These are phyloP conservation scores for Suillus luteus DNA, from an alignment of 768 basidiomycete species.

Conservation along the genomic window DNA sequence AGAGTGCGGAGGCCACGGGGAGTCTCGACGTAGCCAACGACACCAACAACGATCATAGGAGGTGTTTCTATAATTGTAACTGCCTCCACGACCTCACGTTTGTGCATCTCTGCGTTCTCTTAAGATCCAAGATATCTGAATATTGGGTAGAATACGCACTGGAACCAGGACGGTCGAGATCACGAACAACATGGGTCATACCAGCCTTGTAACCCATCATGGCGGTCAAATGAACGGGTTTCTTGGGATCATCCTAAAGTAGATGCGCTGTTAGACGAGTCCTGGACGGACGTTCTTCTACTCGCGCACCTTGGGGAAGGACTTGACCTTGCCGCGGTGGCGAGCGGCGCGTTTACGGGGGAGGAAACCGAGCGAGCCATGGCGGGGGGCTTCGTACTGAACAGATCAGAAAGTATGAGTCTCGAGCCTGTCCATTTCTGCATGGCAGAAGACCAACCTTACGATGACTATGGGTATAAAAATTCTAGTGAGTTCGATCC, in stretches of 20 bases:
- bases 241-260: slow-evolving; percentile 95
- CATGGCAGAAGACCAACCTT: slow-evolving; percentile 56
- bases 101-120: slow-evolving; percentile 89
- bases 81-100: slow-evolving; percentile 98
- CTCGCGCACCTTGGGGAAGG: slow-evolving; percentile 89
- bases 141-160: slow-evolving; percentile 61
- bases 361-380: slow-evolving; percentile 96
- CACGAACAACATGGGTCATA: slow-evolving; percentile 99
- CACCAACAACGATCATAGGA: slow-evolving; percentile 94
- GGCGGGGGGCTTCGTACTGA: slow-evolving; percentile 97
- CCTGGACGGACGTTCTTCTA: slow-evolving; percentile 1
- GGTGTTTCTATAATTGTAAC: slow-evolving; percentile 96
- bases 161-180: slow-evolving; percentile 98
- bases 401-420: slow-evolving; percentile 29
- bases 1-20: slow-evolving; percentile 98
- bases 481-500: slow-evolving; percentile 21
- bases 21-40: slow-evolving; percentile 99
- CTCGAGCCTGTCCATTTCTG: slow-evolving; percentile 14
- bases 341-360: slow-evolving; percentile 96
- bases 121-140: background rate
- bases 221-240: slow-evolving; percentile 97
- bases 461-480: slow-evolving; percentile 64
- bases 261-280: slow-evolving; percentile 13
- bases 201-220: slow-evolving; percentile 99
- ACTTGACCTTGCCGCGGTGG: slow-evolving; percentile 99